Base-by-base conservation (phyloP, 2,329 filamentous ascomycete genomes). In the Colletotrichum sp. region DNA sequence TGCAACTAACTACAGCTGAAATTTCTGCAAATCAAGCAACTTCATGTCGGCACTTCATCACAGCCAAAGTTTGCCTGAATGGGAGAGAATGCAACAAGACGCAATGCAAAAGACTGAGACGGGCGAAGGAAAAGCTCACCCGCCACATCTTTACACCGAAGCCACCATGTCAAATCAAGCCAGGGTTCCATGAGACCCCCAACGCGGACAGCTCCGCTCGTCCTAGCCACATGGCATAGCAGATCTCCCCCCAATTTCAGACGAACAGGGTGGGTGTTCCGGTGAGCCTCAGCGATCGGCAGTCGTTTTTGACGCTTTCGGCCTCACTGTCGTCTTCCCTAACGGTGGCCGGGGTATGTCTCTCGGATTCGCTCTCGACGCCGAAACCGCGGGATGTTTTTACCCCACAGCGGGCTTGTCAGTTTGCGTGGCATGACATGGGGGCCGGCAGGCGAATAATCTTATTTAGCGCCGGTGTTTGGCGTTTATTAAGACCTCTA, bases 381-480 rank as follows among this genome's bases (percentile, higher is more conserved):
- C 55, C 58, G 58, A 34, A 58, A 24, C 55, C 13, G 15, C 26
- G 55, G 55, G 26, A 58, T 1, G 0, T 6, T 52, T 52, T 8
- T 16, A 30, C 58, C 56, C 58, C 58, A 32, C 28, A 32, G 16
- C 58, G 10, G 58, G 10, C 26, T 32, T 32, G 28, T 61, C 9
- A 32, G 26, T 30, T 16, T 58, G 55, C 55, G 55, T 28, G 5
- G 55, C 55, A 28, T 0, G 55, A 3, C 55, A 58, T 30, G 55
- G 24, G 24, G 24, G 10, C 55, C 15, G 15, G 55, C 24, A 52
- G 24, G 5, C 28, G 8, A n/a, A 61, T 34, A 61, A 61, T 61
- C 58, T 61, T 61, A 34, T 30, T 61, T 61, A n/a, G 28, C 58
- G 58, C 58, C 58, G 28, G 58, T 61, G 58, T 61, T 61, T 61